Evolutionary conservation across 2,329 filamentous ascomycete genomes (phyloP), one percentile per base, ranked within the genome.

Genomic region (Aureobasidium sp.): DNA sequence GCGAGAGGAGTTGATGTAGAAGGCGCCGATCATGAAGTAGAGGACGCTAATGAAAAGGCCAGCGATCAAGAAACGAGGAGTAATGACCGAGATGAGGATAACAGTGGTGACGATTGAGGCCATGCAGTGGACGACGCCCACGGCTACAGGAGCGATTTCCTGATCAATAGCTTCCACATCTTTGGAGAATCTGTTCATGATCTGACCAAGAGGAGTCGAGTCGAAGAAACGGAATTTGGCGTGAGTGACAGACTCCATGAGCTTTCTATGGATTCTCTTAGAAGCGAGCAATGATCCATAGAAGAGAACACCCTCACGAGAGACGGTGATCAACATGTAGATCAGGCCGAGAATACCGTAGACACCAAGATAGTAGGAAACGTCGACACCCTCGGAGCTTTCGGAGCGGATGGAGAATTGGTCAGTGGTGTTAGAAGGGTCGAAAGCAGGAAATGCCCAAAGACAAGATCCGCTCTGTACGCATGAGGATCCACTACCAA

Each of bases 171-270:
- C 84, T 68, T 98, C 90, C 12, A 98, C 80, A 67, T 98, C 93
- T 70, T 97, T 97, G 67, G 91, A 97, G 72, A 98, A 98, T 17
- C 93, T 83, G 70, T 98, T 98, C 85, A 97, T 97, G 63, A 98
- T 78, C 70, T 96, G 91, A 11, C 93, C 93, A 0, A 97, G 79
- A 2, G 93, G 93, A 0, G 93, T 98, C 1, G 91, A 86, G 64
- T 98, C 93, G 64, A 98, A 98, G 73, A 98, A 98, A 66, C 88
- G 90, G 76, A 98, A 97, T 66, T 90, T 91, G 25, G 93, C 93
- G 60, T 90, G 83, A 12, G 88, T 86, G 21, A 98, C 83, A 1
- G 86, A 78, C 24, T 80, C 77, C 67, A 98, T 85, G 52, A 98
- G 75, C 30, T 80, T 76, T 59, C 84, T 78, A 67, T 98, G 93